Evolutionary conservation across 2,329 filamentous ascomycete genomes (phyloP), one percentile per base, ranked within the genome.

Genomic region (Cercospora zeae-maydis): DNA sequence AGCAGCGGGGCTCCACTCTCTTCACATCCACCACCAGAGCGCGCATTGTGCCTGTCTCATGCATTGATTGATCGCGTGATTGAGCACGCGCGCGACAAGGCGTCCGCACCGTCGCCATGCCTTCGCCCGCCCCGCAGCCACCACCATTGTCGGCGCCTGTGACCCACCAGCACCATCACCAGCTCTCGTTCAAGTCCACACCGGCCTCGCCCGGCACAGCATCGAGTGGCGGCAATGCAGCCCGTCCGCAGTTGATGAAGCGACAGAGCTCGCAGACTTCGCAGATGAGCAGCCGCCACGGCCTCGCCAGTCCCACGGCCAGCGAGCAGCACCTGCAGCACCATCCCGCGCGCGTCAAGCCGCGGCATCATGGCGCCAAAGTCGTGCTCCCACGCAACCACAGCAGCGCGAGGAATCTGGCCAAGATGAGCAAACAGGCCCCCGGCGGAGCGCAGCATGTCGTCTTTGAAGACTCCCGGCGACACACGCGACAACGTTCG

Each of bases 381-480:
- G 66, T 74, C 34, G 69, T 72, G 11, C 67, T 74, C n/a, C 69
- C 72, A 47, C 68, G 73, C 37, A 74, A 72, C 51, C 72, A 73
- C 59, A 72, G 68, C 68, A 73, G 70, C 61, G 71, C 67, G 9
- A 70, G 73, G 36, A 75, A 74, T 51, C 65, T 74, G 53, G 61
- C 68, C 36, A 72, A 71, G 56, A 65, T 73, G 53, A 64, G 65
- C 24, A 58, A 61, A n/a, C 55, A 66, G 56, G 36, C 59, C 39
- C 57, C 19, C 19, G 31, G 42, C 33, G 53, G 34, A 56, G 53
- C 34, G 34, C 53, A 33, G 14, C 57, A 59, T 24, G 45, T 59
- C 27, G 57, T 42, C 21, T 52, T 59, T 37, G 69, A 70, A 10
- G 67, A 70, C 24, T 63, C 64, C 30, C 68, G 68, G 16, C 67